A percentile compares a stretch with the other conserved stretches of the same genome.
phyloP scores from a whole-genome alignment of 345 rosid species.

The Garcia nutans region DNA sequence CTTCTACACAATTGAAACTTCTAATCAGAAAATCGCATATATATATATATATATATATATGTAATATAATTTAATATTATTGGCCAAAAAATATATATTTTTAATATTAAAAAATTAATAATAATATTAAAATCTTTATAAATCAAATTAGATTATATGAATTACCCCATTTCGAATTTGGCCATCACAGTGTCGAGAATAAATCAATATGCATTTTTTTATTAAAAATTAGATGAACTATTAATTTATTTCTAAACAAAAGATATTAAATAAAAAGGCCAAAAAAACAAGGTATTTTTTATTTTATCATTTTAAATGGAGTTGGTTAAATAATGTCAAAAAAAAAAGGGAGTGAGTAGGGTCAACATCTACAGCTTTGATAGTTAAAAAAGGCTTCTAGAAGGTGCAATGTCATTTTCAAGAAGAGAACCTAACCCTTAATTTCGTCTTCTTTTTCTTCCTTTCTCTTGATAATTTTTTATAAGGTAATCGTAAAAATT shows the following conservation, averaged over 20 bases:
- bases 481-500: neutral
- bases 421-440: conserved; percentile 16
- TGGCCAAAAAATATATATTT: no score
- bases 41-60: no score
- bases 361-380: conserved; percentile 15
- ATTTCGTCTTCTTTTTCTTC: conserved; percentile 1
- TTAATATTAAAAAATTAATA: no score
- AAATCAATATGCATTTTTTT: neutral
- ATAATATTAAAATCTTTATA: no score
- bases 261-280: neutral
- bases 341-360: neutral
- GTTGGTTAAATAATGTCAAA: conserved; percentile 15
- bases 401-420: conserved; percentile 30
- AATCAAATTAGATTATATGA: no score
- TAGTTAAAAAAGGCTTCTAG: conserved; percentile 9
- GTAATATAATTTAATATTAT: no score
- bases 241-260: no score
- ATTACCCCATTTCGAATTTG: neutral
- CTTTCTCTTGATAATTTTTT: neutral
- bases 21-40: no score
- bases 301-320: neutral
- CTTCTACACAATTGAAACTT: no score
- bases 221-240: neutral
- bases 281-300: no score
- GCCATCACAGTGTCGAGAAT: neutral